Base-by-base conservation (phyloP, 805 yeast genomes). In the Torulaspora franciscae region DNA sequence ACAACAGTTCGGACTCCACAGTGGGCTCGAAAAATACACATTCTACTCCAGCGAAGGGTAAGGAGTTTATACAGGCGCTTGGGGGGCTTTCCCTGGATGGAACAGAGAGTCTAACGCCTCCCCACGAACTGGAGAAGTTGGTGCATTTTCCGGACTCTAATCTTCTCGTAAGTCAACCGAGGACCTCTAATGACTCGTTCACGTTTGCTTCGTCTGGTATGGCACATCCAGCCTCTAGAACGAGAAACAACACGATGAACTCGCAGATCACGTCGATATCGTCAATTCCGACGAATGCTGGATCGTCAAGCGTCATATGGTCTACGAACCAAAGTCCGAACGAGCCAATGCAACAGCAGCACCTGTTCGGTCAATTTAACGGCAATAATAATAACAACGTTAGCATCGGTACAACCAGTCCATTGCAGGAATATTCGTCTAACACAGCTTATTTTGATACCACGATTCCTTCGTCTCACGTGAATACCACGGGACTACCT, bases 221-320 rank as follows among this genome's bases (percentile, higher is more conserved):
- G 11, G 55, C 58, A 8, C 54, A 54, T 30, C 55, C 51, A 17
- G 49, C 56, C 13, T 56, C 63, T 6, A 60, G 69, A 43, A 58
- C 68, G 17, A 58, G 69, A 44, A 57, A 64, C 30, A 61, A 64
- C 40, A 65, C 69, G 3, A 56, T 61, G 29, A 57, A 63, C 1
- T 65, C 69, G 4, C 68, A 65, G 49, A 57, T 64, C 14, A 64
- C 68, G n/a, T 55, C 64, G 0, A 49, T 61, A 23, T 64, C 68
- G 11, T 58, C 60, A 8, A 47, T 56, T 6, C 50, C 49, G 19
- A 58, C 46, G 25, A 51, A 47, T 14, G 48, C 50, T 5, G 46
- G 55, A 9, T 48, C 61, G 9, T 47, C 59, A 8, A 59, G 58
- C 37, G 52, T 50, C 26, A 42, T 57, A 15, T 60, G 68, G 65